phyloP scores from a whole-genome alignment of 2,329 filamentous ascomycete genomes.

The Rhynchosporium graminicola region DNA sequence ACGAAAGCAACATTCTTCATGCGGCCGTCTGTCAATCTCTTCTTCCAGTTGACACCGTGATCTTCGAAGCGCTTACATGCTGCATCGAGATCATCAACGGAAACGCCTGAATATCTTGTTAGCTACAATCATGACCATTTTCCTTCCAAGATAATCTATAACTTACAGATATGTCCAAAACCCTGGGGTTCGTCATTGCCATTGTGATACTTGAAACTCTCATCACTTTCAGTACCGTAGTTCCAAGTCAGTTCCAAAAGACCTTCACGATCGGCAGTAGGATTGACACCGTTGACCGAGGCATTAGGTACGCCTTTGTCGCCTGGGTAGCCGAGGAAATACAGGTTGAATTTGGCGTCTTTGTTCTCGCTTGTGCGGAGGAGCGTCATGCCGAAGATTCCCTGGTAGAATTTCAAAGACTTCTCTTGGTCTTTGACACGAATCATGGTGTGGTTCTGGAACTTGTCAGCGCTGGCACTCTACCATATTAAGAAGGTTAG shows the following conservation, averaged over 20 bases:
- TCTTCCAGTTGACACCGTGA: constrained; percentile 86
- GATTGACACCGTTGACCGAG: constrained; percentile 56
- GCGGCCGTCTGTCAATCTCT: constrained; percentile 84
- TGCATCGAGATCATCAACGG: constrained; percentile 84
- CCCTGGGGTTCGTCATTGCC: constrained; percentile 91
- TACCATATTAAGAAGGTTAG: too few species aligned
- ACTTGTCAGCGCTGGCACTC: constrained; percentile 6
- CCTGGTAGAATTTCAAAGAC: constrained; percentile 78
- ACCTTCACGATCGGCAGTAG: constrained; percentile 72
- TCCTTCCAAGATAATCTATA: too few species aligned
- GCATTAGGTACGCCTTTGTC: constrained; percentile 54
- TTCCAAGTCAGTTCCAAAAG: constrained; percentile 89
- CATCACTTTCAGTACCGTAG: constrained; percentile 81
- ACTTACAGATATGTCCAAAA: constrained; percentile 87
- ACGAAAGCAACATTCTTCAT: constrained; percentile 96
- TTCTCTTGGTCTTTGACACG: constrained; percentile 81
- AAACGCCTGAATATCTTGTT: constrained; percentile 55
- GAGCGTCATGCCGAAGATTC: constrained; percentile 85
- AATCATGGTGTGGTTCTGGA: constrained; percentile 87
- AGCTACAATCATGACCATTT: constrained; percentile 9
- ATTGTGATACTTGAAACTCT: constrained; percentile 82
- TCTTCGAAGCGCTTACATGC: constrained; percentile 86
- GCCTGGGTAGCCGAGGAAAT: constrained; percentile 82
- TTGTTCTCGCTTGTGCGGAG: constrained; percentile 71
- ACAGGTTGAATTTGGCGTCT: constrained; percentile 79